Base-by-base conservation (phyloP, 2,329 filamentous ascomycete species). In the Blastomyces gilchristii region DNA sequence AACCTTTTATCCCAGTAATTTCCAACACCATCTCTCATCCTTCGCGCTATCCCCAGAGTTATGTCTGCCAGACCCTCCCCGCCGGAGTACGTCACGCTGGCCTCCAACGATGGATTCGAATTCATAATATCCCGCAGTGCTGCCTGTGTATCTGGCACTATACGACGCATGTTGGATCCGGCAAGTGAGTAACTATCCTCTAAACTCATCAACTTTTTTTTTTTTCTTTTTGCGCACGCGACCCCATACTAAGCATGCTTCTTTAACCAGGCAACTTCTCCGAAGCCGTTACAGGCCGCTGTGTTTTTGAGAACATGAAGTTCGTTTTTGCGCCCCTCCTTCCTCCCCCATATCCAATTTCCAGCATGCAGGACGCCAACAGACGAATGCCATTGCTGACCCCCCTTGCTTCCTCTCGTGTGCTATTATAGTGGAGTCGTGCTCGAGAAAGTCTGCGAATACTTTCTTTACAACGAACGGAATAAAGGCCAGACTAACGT, bases 361-460 rank as follows among this genome's bases (percentile, higher is more conserved):
- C 43, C 43, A 45, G 16, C 14, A 6, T 18, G 47, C 49, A 18
- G 47, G 22, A n/a, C 39, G 8, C 34, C 47, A 25, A 50, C 22
- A 14, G 11, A 50, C 22, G n/a, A 50, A 34, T 37, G 22, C 31
- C 45, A 18, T 14, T 4, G n/a, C 47, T 54, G 11, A 41, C 18
- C 28, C 41, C 14, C 11, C 31, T 18, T 60, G 67, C 49, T 60
- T 31, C 53, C 0, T 28, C 8, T 31, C 9, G 45, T 54, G 52
- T 34, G 37, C 28, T 31, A 41, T 66, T 31, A 41, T 66, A 87
- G 83, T 68, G 85, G 82, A 37, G 73, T 86, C 34, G 80, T 87
- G 12, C 78, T 88, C 1, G 85, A 88, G 70, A 87, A 87, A 72
- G 84, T 88, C 61, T 87, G 85, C 79, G 85, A 87, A 71, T 88